phyloP scores from a whole-genome alignment of 169 alveolate genomes.

The Plasmodium adleri region DNA sequence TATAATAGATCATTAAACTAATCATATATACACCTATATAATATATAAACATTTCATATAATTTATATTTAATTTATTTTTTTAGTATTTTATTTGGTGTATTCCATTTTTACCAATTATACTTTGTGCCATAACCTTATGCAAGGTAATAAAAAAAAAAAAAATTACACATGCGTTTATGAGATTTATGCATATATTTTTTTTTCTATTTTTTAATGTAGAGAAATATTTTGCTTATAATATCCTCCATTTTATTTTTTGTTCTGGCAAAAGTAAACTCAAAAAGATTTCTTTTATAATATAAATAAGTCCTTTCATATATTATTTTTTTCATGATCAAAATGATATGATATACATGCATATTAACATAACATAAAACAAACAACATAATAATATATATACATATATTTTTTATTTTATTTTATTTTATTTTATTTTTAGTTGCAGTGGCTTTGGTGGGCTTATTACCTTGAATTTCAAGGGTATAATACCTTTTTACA shows the following conservation, averaged over 20 bases:
- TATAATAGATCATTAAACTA: too few relatives aligned
- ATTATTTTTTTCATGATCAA: too few relatives aligned
- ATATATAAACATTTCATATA: neutral
- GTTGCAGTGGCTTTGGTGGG: slow-evolving; percentile 76
- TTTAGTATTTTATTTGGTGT: slow-evolving; percentile 92
- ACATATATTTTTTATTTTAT: neutral
- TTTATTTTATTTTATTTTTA: slow-evolving; percentile 8
- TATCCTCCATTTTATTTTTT: slow-evolving; percentile 29
- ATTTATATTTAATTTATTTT: neutral
- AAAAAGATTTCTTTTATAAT: neutral
- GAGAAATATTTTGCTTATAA: slow-evolving; percentile 45
- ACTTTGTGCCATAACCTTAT: slow-evolving; percentile 75
- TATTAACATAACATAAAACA: too few relatives aligned
- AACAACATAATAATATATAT: too few relatives aligned
- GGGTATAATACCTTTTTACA: slow-evolving; percentile 73
- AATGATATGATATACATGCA: too few relatives aligned
- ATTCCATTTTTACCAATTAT: slow-evolving; percentile 89
- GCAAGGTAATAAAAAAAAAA: slow-evolving; percentile 35
- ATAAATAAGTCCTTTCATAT: too few relatives aligned
- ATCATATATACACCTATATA: too few relatives aligned
- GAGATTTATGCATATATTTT: slow-evolving; percentile 13
- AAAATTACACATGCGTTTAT: neutral
- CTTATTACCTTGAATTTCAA: slow-evolving; percentile 72
- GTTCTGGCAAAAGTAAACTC: slow-evolving; percentile 50
- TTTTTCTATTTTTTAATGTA: neutral